Conservation (phyloP, 2,329 filamentous ascomycete genomes). For the Metarhizium rileyi region DNA sequence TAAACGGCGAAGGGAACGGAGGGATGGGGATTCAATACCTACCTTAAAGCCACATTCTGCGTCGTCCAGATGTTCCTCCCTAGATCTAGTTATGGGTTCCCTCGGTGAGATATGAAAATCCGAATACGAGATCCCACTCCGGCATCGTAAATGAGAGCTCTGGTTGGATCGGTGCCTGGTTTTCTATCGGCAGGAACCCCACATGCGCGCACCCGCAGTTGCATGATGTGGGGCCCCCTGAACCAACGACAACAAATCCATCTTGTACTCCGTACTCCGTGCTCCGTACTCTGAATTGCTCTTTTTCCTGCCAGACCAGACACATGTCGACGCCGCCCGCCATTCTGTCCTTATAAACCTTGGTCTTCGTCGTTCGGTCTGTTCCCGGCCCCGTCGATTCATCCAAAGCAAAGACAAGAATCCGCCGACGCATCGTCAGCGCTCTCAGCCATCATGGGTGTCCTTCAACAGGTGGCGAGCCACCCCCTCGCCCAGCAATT, state of each 20-base stretch:
- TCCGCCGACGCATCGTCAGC: neutral
- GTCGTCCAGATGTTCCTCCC: neutral
- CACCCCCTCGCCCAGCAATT: constrained; percentile 41
- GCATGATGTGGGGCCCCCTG: neutral
- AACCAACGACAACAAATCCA: neutral
- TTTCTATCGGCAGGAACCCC: neutral
- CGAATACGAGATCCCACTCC: constrained; percentile 6
- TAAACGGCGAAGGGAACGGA: too few relatives aligned
- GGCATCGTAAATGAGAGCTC: neutral
- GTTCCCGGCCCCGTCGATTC: neutral
- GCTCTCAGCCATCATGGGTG: constrained; percentile 35
- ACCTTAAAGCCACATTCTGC: too few relatives aligned
- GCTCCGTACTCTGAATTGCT: neutral
- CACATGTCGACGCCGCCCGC: neutral
- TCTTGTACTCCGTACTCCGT: too few relatives aligned
- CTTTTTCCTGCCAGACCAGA: too few relatives aligned
- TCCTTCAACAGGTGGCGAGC: constrained; percentile 41
- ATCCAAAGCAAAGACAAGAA: neutral
- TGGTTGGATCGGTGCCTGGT: constrained; percentile 5
- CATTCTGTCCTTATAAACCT: neutral
- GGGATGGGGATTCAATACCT: too few relatives aligned
- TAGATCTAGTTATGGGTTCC: constrained; percentile 6
- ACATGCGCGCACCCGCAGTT: neutral
- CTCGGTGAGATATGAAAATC: too few relatives aligned
- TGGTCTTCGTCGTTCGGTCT: neutral